Percentiles rank a stretch among this genome's conserved stretches.
These are phyloP conservation scores for Penicillium turbatum DNA, from an alignment of 495 filamentous ascomycete genomes.

Conservation along the genomic window DNA sequence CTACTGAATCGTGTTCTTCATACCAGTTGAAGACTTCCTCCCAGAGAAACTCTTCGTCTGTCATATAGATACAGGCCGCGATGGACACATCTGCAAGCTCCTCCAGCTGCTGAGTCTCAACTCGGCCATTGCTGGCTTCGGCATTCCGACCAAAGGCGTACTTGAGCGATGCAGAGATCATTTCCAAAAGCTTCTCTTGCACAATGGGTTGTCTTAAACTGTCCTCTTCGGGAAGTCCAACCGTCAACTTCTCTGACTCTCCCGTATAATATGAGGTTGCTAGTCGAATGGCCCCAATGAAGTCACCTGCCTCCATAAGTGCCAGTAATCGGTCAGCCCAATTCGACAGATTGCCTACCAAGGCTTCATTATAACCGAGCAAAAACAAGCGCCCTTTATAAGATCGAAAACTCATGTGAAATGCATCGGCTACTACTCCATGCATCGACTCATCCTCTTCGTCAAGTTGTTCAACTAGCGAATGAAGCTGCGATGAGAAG, in stretches of 20 bases:
- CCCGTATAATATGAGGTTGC: conserved; percentile 91
- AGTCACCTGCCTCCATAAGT: conserved; percentile 91
- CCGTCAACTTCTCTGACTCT: conserved; percentile 81
- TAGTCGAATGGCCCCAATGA: conserved; percentile 82
- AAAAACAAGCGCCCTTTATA: conserved; percentile 94
- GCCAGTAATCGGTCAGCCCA: conserved; percentile 98
- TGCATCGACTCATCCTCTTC: conserved; percentile 88
- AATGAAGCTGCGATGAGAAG: conserved; percentile 78
- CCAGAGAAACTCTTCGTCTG: conserved; percentile 77
- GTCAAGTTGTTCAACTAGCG: conserved; percentile 80
- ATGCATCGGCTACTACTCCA: conserved; percentile 93
- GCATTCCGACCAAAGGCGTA: conserved; percentile 73
- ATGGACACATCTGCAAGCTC: conserved; percentile 82
- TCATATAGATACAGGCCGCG: conserved; percentile 70
- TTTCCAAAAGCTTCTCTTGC: conserved; percentile 82
- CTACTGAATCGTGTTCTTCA: conserved; percentile 67
- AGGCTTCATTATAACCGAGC: conserved; percentile 82
- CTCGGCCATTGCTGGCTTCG: conserved; percentile 44
- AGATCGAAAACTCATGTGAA: conserved; percentile 92
- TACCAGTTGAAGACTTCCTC: conserved; percentile 87
- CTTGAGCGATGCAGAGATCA: conserved; percentile 88
- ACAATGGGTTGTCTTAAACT: conserved; percentile 73
- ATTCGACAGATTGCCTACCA: conserved; percentile 86
- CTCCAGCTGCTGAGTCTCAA: conserved; percentile 56
- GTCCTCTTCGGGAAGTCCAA: conserved; percentile 88